phyloP scores from a whole-genome alignment of 192 early-diverging fungal species.

The Linnemannia zychae region DNA sequence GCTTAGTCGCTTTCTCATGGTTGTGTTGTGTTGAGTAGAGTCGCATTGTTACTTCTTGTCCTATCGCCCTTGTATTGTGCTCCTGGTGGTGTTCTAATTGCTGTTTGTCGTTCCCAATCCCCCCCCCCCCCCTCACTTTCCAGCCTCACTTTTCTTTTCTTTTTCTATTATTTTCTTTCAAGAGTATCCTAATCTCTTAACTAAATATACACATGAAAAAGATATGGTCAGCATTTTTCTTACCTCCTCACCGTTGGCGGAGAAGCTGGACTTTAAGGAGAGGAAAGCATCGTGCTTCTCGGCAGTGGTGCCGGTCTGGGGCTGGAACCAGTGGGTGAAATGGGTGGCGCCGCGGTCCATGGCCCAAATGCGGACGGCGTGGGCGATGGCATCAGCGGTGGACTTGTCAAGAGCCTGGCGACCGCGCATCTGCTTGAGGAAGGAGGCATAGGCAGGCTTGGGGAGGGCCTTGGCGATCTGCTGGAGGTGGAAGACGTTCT shows the following conservation, averaged over 20 bases:
- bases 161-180: background rate
- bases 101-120: no score
- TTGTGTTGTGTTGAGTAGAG: background rate
- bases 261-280: slow-evolving; percentile 87
- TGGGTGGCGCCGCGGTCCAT: slow-evolving; percentile 97
- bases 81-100: background rate
- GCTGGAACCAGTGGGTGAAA: slow-evolving; percentile 99
- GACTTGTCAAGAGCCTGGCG: slow-evolving; percentile 90
- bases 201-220: background rate
- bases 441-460: slow-evolving; percentile 95
- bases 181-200: background rate
- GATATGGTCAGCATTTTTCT: slow-evolving; percentile 64
- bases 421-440: slow-evolving; percentile 94
- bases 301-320: slow-evolving; percentile 97
- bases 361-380: slow-evolving; percentile 98
- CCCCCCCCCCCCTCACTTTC: no score
- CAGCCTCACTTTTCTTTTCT: slow-evolving; percentile 78
- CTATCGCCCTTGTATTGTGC: background rate
- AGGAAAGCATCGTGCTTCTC: slow-evolving; percentile 99
- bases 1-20: background rate
- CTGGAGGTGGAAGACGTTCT: slow-evolving; percentile 95
- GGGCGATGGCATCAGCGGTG: slow-evolving; percentile 99
- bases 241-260: slow-evolving; percentile 88
- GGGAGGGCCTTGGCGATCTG: slow-evolving; percentile 91
- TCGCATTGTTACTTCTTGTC: no score